phyloP scores from a whole-genome alignment of 352 stramenopile genomes.

The Globisporangium yorkense region DNA sequence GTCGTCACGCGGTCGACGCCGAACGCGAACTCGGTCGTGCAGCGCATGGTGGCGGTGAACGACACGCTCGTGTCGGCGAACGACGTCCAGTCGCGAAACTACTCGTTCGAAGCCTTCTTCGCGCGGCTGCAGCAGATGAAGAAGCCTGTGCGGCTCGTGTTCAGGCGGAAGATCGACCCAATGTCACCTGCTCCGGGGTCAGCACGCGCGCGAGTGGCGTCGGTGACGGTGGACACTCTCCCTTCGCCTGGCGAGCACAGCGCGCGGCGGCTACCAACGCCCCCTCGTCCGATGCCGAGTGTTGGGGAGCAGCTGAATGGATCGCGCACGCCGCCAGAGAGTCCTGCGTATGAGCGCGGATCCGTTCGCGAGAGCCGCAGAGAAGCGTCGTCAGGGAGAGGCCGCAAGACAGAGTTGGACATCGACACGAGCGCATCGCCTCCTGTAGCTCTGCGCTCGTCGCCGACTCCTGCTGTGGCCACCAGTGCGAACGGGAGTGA shows the following conservation, averaged over 20 bases:
- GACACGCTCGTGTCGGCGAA: constrained; percentile 81
- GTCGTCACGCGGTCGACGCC: constrained; percentile 75
- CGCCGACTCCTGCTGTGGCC: background rate
- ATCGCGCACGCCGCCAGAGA: constrained; percentile 9
- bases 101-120: constrained; percentile 81
- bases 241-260: constrained; percentile 8
- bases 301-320: constrained; percentile 7
- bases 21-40: constrained; percentile 61
- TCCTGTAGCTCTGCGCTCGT: background rate
- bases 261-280: constrained; percentile 5
- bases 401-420: constrained; percentile 10
- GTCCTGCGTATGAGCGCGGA: constrained; percentile 6
- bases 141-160: constrained; percentile 76
- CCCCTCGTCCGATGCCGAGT: constrained; percentile 5
- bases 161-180: constrained; percentile 28
- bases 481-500: background rate
- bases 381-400: background rate
- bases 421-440: constrained; percentile 11
- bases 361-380: constrained; percentile 4
- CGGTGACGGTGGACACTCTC: constrained; percentile 25
- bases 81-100: constrained; percentile 56
- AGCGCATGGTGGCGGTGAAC: constrained; percentile 62
- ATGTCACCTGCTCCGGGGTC: background rate
- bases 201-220: constrained; percentile 16
- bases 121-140: constrained; percentile 76